Conservation (phyloP, 805 yeast species). For the Yamadazyma sp. region DNA sequence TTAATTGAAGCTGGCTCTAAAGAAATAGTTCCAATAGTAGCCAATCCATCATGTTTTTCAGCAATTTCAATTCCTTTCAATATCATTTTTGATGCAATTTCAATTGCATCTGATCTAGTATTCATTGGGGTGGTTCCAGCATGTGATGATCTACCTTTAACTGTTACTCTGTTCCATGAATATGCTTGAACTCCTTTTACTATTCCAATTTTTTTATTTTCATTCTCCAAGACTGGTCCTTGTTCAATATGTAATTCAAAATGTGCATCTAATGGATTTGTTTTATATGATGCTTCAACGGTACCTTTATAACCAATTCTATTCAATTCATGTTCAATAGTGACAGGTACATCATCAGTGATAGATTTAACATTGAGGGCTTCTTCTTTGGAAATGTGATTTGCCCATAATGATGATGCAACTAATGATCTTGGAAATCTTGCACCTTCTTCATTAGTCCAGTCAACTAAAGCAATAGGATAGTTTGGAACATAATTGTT, state of each 20-base stretch:
- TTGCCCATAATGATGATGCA: constrained; percentile 68
- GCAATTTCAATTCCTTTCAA: constrained; percentile 56
- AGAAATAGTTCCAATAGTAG: constrained; percentile 55
- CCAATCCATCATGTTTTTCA: constrained; percentile 46
- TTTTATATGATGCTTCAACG: constrained; percentile 42
- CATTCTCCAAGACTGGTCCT: constrained; percentile 65
- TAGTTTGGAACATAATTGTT: constrained; percentile 53
- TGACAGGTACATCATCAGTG: constrained; percentile 39
- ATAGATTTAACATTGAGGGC: constrained; percentile 51
- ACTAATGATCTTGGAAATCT: constrained; percentile 63
- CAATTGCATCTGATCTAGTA: constrained; percentile 56
- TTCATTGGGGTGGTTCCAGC: constrained; percentile 72
- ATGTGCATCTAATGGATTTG: constrained; percentile 59
- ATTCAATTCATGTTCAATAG: constrained; percentile 50
- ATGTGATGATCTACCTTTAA: constrained; percentile 62
- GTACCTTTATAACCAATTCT: constrained; percentile 62
- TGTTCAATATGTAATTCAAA: constrained; percentile 73
- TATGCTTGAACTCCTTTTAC: constrained; percentile 67
- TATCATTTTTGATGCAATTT: constrained; percentile 55
- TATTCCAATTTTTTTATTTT: constrained; percentile 53
- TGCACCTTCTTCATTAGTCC: constrained; percentile 79
- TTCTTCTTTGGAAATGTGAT: constrained; percentile 41
- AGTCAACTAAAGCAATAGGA: constrained; percentile 59
- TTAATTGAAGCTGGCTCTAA: constrained; percentile 61
- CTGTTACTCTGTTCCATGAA: constrained; percentile 52